These are phyloP conservation scores for Chamaecrista fasciculata DNA, from an alignment of 306 rosid species.

Conservation along the genomic window DNA sequence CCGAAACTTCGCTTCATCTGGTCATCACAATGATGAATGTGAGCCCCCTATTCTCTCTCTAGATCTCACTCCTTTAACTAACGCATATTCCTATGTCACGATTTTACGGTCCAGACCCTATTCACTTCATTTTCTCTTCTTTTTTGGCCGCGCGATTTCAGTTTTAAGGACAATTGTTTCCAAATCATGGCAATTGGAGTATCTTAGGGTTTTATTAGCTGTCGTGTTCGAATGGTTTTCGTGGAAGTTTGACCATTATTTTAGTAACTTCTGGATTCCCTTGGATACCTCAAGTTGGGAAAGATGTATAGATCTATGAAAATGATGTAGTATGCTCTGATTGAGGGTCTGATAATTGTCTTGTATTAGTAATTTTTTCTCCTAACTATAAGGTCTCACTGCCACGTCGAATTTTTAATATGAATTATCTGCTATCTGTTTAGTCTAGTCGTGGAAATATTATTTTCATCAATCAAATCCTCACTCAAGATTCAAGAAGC, in stretches of 20 bases:
- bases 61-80: background rate
- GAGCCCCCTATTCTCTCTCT: slow-evolving; percentile 19
- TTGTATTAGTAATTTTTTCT: background rate
- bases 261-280: background rate
- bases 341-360: background rate
- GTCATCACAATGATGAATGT: slow-evolving; percentile 80
- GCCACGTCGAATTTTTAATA: background rate
- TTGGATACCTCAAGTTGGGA: background rate
- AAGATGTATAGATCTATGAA: background rate
- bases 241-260: background rate
- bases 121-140: too few species aligned
- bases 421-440: too few species aligned
- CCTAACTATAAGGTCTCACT: background rate
- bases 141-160: background rate
- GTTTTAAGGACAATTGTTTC: background rate
- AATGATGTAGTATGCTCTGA: slow-evolving; percentile 17
- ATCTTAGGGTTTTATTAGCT: slow-evolving; percentile 32
- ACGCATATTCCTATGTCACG: background rate
- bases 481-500: too few species aligned
- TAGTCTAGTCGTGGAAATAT: too few species aligned
- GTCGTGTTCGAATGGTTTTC: background rate
- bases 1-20: slow-evolving; percentile 67
- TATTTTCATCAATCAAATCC: too few species aligned
- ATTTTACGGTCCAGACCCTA: background rate
- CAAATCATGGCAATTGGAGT: background rate